Evolutionary conservation across 73 alveolate genomes (phyloP).

Genomic region (Urostyla sp.): DNA sequence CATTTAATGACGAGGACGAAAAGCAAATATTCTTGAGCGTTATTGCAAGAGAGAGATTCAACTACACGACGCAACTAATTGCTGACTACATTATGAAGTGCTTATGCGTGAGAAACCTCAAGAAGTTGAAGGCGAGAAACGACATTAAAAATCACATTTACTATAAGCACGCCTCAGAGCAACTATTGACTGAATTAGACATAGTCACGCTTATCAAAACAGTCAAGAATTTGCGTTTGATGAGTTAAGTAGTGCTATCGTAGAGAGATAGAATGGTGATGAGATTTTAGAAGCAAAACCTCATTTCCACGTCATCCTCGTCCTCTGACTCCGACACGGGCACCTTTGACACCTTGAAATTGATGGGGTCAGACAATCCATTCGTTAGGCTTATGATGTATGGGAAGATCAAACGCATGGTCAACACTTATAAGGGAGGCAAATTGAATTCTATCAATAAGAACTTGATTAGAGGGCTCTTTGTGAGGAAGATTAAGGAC

Average conservation of each 20-base stretch:
- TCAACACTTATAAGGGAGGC: background rate
- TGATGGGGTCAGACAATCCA: constrained; percentile 35
- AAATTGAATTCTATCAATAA: constrained; percentile 7
- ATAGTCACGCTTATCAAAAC: constrained; percentile 16
- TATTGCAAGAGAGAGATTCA: constrained; percentile 24
- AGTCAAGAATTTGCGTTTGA: constrained; percentile 17
- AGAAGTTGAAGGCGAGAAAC: background rate
- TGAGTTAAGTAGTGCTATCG: constrained; percentile 11
- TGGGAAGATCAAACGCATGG: constrained; percentile 35
- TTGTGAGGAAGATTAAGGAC: constrained; percentile 16
- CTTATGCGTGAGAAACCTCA: constrained; percentile 6
- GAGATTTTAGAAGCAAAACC: constrained; percentile 26
- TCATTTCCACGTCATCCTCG: constrained; percentile 25
- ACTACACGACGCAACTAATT: background rate
- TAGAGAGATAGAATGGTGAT: constrained; percentile 30
- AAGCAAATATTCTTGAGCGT: too few species aligned
- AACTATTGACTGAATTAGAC: constrained; percentile 26
- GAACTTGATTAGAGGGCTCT: constrained; percentile 38
- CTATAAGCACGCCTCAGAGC: constrained; percentile 17
- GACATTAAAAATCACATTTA: background rate
- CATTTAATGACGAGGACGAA: too few species aligned
- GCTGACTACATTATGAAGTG: constrained; percentile 20
- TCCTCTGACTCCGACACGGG: constrained; percentile 46
- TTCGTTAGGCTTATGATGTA: constrained; percentile 32
- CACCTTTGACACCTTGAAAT: background rate